A percentile compares a stretch with the other conserved stretches of the same genome.
Conservation (phyloP, 345 rosid species). For the Gossypium thurberi region DNA sequence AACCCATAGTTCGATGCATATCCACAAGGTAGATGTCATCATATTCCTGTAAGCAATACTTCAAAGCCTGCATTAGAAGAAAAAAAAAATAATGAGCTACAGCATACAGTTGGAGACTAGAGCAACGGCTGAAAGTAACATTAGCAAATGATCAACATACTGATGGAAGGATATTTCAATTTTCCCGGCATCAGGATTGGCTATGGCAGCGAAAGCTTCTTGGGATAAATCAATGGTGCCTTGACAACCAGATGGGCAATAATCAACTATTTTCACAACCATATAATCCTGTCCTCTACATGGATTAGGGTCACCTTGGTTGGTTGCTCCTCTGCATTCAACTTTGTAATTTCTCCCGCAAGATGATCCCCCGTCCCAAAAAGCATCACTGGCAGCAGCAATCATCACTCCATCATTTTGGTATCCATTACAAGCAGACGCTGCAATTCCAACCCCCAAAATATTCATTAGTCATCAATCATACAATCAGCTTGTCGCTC, state of each 20-base stretch:
- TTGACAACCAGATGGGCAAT: conserved; percentile 13
- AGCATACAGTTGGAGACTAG: no score
- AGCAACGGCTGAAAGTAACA: background rate
- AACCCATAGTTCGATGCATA: background rate
- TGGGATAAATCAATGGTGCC: conserved; percentile 23
- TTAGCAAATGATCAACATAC: background rate
- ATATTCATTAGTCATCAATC: background rate
- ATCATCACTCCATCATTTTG: conserved; percentile 3
- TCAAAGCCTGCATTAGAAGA: background rate
- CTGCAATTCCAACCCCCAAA: background rate
- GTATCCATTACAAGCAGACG: conserved; percentile 16
- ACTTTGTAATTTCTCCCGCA: conserved; percentile 13
- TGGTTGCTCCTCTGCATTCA: background rate
- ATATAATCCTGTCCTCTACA: conserved; percentile 8
- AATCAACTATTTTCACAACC: conserved; percentile 17
- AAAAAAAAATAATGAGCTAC: no score
- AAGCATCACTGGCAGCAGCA: conserved; percentile 3
- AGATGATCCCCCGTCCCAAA: conserved; percentile 8
- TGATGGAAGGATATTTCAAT: conserved; percentile 4
- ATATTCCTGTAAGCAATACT: background rate
- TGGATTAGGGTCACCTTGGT: conserved; percentile 7
- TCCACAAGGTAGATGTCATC: background rate
- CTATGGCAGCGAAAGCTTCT: conserved; percentile 16
- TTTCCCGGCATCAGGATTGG: conserved; percentile 14
- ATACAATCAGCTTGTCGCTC: background rate